Evolutionary conservation across 202 grass and related monocot genomes (phyloP), one percentile per base, ranked within the genome.

Genomic region (Dendrocalamus latiflorus): DNA sequence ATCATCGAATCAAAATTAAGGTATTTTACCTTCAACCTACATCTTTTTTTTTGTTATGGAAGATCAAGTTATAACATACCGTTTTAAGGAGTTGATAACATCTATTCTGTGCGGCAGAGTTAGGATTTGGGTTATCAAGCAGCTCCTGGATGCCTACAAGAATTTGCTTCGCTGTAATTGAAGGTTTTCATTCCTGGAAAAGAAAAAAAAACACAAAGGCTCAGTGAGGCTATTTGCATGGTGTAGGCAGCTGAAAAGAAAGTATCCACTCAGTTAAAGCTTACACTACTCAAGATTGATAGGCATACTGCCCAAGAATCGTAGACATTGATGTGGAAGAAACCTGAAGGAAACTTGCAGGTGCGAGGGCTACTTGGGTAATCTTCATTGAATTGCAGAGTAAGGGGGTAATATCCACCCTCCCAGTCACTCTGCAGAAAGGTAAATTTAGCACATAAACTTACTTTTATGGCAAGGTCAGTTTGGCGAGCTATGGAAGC

Each of bases 401-500:
- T 88, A 17, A 97, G 49, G 22, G 94, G 92, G 58, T 78, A 94
- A 88, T 91, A 81, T 38, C 94, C 94, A 78, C 86, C 94, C 72
- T 97, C 92, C 94, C 94, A 97, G 70, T 97, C 90, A 57, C 88
- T 97, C 92, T 97, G 88, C 66, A 93, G 61, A 38, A 86, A 81
- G 41, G 80, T 50, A 72, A 79, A 51, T 43, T 42, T 18, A 71
- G 39, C 13, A 30, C 24, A 55, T 15, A 17, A 34, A 55, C 0
- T 22, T 57, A 73, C 36, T 71, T 78, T 20, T 64, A 66, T 66
- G 36, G n/a, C 22, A 64, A 30, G 13, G 42, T 44, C 42, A 47
- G 25, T 42, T 59, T 28, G 6, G 13, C 5, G 18, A 70, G 37
- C 14, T 76, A 58, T 53, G 2, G 2, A 59, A 11, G 20, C 20